These are phyloP conservation scores for Stagonosporopsis chrysanthemi DNA, from an alignment of 2,329 filamentous ascomycete genomes.

Conservation along the genomic window DNA sequence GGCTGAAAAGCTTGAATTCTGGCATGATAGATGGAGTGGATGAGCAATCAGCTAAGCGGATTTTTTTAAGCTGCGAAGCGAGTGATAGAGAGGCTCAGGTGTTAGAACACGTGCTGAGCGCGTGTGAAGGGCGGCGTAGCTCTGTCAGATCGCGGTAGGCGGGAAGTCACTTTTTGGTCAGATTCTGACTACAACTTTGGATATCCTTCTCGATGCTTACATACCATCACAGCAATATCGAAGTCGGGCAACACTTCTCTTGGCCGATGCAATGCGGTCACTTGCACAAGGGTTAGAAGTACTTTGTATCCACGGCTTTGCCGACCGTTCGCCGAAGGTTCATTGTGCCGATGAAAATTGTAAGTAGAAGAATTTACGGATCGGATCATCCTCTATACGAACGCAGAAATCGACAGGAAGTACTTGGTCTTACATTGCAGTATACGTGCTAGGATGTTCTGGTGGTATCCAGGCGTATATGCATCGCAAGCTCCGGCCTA, in stretches of 20 bases:
- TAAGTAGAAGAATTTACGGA: no score
- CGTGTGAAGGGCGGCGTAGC: neutral
- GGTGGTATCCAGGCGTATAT: no score
- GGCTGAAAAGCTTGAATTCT: constrained; percentile 33
- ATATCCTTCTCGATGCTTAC: neutral
- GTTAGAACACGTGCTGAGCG: neutral
- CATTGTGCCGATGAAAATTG: neutral
- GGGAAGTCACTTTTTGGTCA: neutral
- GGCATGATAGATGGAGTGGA: neutral
- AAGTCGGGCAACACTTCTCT: neutral
- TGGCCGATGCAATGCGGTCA: constrained; percentile 1
- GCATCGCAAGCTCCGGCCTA: no score
- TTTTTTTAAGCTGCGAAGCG: neutral
- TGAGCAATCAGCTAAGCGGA: neutral
- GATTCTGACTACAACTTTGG: neutral
- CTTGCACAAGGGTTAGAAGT: neutral
- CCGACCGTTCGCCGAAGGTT: constrained; percentile 13
- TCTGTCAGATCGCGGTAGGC: neutral
- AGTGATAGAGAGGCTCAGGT: neutral
- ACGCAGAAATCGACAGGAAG: neutral
- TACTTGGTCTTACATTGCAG: neutral
- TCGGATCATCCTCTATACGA: neutral
- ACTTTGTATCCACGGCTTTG: constrained; percentile 3
- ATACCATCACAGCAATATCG: neutral
- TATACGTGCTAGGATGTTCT: no score